These are phyloP conservation scores for Sugiyamaella floridensis DNA, from an alignment of 805 yeast genomes.

Conservation along the genomic window DNA sequence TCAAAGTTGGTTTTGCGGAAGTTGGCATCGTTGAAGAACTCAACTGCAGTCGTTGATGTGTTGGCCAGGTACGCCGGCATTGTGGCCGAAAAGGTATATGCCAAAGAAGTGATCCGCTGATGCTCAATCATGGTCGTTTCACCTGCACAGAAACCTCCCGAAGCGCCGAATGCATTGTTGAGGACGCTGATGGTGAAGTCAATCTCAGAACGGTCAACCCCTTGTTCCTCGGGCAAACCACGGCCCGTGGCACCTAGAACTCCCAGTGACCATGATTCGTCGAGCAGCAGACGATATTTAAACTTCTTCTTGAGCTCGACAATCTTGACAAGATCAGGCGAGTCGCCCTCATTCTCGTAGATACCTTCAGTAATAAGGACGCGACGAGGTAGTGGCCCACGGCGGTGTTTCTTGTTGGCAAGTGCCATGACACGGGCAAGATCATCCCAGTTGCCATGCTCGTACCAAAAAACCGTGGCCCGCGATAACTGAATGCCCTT, in stretches of 20 bases:
- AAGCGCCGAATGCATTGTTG: conserved; percentile 72
- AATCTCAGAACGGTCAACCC: conserved; percentile 59
- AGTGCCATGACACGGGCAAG: conserved; percentile 56
- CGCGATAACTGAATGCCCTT: conserved; percentile 84
- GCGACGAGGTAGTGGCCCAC: conserved; percentile 75
- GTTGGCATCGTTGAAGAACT: conserved; percentile 17
- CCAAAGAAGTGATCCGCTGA: conserved; percentile 83
- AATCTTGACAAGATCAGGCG: conserved; percentile 60
- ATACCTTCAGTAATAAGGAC: conserved; percentile 89
- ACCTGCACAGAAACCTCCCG: conserved; percentile 95
- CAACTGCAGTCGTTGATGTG: conserved; percentile 21
- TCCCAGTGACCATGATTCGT: conserved; percentile 83
- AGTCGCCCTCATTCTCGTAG: conserved; percentile 74
- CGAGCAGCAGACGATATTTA: conserved; percentile 81
- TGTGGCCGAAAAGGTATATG: conserved; percentile 90
- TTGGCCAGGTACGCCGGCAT: conserved; percentile 84
- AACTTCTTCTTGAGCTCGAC: conserved; percentile 70
- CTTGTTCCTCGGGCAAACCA: conserved; percentile 73
- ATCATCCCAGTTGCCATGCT: conserved; percentile 84
- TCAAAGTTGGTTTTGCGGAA: conserved; percentile 3
- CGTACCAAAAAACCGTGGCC: conserved; percentile 73
- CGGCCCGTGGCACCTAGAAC: conserved; percentile 78
- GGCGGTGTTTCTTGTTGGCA: conserved; percentile 53
- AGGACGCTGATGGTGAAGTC: conserved; percentile 84
- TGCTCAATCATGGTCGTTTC: conserved; percentile 75